Evolutionary conservation across 768 basidiomycete genomes (phyloP), one percentile per base, ranked within the genome.

Genomic region (Phylloporus scabripes): DNA sequence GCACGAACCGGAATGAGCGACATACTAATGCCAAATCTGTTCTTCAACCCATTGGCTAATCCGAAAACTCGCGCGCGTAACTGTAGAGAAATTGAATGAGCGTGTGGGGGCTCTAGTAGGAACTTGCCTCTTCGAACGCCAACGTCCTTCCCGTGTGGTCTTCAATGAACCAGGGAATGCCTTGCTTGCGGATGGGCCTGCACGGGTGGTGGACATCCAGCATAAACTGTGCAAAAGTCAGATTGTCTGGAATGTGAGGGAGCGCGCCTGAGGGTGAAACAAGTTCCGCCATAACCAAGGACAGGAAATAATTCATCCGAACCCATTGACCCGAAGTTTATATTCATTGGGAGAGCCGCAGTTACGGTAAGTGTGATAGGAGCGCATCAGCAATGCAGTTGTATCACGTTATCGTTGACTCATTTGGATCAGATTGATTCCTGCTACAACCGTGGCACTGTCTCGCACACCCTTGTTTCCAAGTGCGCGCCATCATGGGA

Each of bases 81-180:
- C 73, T 74, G 41, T 23, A 18, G 15, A 4, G 32, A n/a, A 33
- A 15, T 33, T n/a, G 15, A 15, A 29, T 29, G n/a, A 8, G 36
- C 9, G 11, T 37, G 10, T 20, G 18, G 8, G 29, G 18, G 2
- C 2, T n/a, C n/a, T 36, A 4, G 5, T 8, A 5, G 42, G 11
- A 4, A 42, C 62, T 52, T 37, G 71, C 73, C 60, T 74, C 73
- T 40, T 74, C 70, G 24, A 60, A 58, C 6, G 63, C 63, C 15
- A 68, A 44, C n/a, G 56, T 49, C 20, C 63, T 59, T 12, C 73
- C 73, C 3, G 70, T 72, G 12, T 55, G 57, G 42, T 74, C 70
- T 31, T 76, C 75, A 24, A 76, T 65, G 36, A 76, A 50, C 70
- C 73, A 75, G 0, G 75, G 67, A 14, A 48, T 48, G 7, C 37